phyloP scores from a whole-genome alignment of 2,329 filamentous ascomycete species.

The Colletotrichum tropicicola region DNA sequence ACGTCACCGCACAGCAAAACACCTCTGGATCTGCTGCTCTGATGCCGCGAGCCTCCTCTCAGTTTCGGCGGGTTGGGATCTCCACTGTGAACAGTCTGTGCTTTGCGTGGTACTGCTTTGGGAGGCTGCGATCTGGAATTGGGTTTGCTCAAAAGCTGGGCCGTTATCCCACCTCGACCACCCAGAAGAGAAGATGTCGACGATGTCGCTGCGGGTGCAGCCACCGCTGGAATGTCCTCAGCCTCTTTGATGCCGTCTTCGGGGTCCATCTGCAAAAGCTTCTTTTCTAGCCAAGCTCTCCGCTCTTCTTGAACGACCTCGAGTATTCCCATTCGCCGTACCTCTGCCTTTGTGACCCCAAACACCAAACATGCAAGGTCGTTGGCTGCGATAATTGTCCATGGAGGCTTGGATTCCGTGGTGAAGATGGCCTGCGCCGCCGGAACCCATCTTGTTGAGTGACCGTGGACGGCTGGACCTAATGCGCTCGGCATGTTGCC shows the following conservation, averaged over 20 bases:
- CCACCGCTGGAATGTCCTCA: conserved; percentile 47
- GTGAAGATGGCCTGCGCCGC: conserved; percentile 97
- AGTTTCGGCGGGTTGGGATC: conserved; percentile 65
- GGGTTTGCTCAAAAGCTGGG: conserved; percentile 86
- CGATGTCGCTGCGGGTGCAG: conserved; percentile 45
- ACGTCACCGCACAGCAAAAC: conserved; percentile 96
- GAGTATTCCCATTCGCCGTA: conserved; percentile 92
- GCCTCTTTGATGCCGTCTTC: conserved; percentile 44
- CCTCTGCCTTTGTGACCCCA: conserved; percentile 96
- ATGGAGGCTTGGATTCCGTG: conserved; percentile 88
- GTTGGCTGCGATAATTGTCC: conserved; percentile 96
- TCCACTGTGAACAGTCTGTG: conserved; percentile 70
- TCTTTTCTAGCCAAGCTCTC: conserved; percentile 88
- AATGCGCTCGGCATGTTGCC: conserved; percentile 56
- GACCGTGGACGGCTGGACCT: conserved; percentile 77
- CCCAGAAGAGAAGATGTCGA: conserved; percentile 69
- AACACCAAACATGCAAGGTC: conserved; percentile 97
- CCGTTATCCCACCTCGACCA: conserved; percentile 80
- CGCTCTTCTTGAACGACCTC: conserved; percentile 94
- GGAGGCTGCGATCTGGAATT: conserved; percentile 64
- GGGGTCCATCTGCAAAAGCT: conserved; percentile 72
- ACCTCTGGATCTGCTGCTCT: conserved; percentile 81
- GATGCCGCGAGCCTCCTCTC: conserved; percentile 66
- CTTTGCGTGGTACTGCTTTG: conserved; percentile 66
- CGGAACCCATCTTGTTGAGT: conserved; percentile 89